Base-by-base conservation (phyloP, 305 asterid species). In the Fraxinus baroniana region DNA sequence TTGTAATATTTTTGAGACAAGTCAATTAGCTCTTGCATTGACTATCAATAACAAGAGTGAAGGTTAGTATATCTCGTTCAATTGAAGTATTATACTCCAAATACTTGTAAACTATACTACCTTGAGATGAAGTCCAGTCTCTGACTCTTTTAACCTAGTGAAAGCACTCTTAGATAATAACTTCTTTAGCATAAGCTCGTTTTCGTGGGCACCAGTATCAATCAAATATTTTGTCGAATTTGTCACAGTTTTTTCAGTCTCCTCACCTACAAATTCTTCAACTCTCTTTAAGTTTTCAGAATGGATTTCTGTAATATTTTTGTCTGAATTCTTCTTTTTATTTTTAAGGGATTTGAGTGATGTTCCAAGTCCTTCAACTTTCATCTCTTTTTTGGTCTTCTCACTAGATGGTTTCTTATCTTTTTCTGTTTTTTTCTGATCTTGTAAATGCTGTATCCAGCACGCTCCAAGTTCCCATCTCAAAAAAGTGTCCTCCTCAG, bases 391-490 rank as follows among this genome's bases (percentile, higher is more conserved):
- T 88, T 94, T 93, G 30, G 83, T 76, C 87, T 91, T 93, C 85
- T 94, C 98, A 79, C 75, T 81, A 22, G 94, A 60, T 35, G 87
- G 86, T 85, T 96, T 94, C 88, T 93, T 94, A 86, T 96, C 98
- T 77, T 95, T 95, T 85, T 95, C 99, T 79, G 94, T 82, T 90
- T 95, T 94, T 85, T 91, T 93, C 92, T 94, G 98, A 86, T 95
- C 99, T 87, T 94, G 99, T 81, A 95, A 86, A 88, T 95, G 98
- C 72, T 95, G 99, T 87, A 95, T 87, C 99, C 99, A 95, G 91
- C 99, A 95, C 80, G 99, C 99, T 78, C 98, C 98, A 85, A 95
- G 98, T 86, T 95, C 99, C 99, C 99, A 95, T 88, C 98, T 92
- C 83, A 92, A 88, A 80, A 91, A 94, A 85, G 90, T 83, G 83